Conservation (phyloP, 352 stramenopile species). For the Peronospora destructor region DNA sequence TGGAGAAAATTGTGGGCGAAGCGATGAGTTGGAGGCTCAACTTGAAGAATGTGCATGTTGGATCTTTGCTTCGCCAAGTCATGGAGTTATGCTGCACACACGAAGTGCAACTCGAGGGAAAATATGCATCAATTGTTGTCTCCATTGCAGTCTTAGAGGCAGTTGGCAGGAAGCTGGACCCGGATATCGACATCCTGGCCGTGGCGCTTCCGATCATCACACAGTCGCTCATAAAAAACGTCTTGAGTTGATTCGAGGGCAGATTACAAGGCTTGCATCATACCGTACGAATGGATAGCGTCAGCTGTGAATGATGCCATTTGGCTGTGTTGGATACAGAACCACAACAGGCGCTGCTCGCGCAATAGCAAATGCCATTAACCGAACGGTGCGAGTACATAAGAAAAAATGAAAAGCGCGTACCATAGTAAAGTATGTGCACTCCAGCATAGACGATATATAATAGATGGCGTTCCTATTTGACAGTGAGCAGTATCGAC, state of each 20-base stretch:
- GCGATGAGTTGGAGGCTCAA: slow-evolving; percentile 53
- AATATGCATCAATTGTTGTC: slow-evolving; percentile 92
- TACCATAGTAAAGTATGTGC: slow-evolving; percentile 2
- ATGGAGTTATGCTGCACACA: slow-evolving; percentile 89
- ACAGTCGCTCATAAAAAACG: slow-evolving; percentile 87
- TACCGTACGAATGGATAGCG: background rate
- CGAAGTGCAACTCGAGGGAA: slow-evolving; percentile 90
- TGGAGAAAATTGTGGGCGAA: slow-evolving; percentile 68
- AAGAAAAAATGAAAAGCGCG: slow-evolving; percentile 2
- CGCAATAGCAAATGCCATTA: background rate
- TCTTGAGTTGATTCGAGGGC: slow-evolving; percentile 20
- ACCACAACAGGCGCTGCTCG: no score
- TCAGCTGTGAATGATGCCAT: background rate
- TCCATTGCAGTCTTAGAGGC: slow-evolving; percentile 93
- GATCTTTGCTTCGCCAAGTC: slow-evolving; percentile 59
- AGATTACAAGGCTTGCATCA: background rate
- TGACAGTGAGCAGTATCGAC: background rate
- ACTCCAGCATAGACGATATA: slow-evolving; percentile 7
- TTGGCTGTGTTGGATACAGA: no score
- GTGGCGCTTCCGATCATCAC: slow-evolving; percentile 90
- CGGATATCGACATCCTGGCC: slow-evolving; percentile 84
- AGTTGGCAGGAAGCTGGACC: slow-evolving; percentile 85
- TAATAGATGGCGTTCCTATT: slow-evolving; percentile 10
- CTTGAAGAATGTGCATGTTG: slow-evolving; percentile 72
- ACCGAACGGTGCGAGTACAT: background rate